Percentiles rank a stretch among this genome's conserved stretches.
Conservation (phyloP, 768 basidiomycete genomes). For the Phanerodontia chrysosporium region DNA sequence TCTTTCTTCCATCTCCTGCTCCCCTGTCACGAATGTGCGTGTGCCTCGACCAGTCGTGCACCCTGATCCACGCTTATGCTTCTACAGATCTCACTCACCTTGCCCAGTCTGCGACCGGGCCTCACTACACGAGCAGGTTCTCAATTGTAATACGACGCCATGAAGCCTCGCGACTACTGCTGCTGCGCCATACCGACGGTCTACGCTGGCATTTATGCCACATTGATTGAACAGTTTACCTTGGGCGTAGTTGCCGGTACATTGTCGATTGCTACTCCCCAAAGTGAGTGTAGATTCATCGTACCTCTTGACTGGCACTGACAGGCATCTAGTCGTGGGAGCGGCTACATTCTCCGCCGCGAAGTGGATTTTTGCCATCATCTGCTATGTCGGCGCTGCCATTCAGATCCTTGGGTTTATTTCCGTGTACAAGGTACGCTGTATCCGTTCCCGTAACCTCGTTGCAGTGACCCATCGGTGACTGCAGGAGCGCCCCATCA, state of each 20-base stretch:
- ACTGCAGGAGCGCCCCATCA: slow-evolving; percentile 56
- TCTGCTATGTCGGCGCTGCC: slow-evolving; percentile 73
- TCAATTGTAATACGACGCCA: slow-evolving; percentile 48
- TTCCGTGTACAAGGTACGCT: slow-evolving; percentile 70
- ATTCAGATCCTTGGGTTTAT: slow-evolving; percentile 83
- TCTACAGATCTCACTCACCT: neutral
- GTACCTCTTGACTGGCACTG: slow-evolving; percentile 1
- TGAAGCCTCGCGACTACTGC: slow-evolving; percentile 85
- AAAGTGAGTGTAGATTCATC: slow-evolving; percentile 47
- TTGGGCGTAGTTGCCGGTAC: slow-evolving; percentile 65
- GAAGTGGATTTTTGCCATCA: slow-evolving; percentile 63
- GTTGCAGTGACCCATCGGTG: neutral
- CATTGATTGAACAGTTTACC: slow-evolving; percentile 72
- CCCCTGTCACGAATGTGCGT: neutral
- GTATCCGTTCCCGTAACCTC: neutral
- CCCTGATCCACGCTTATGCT: too few relatives aligned
- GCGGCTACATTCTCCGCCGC: slow-evolving; percentile 79
- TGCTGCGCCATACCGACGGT: slow-evolving; percentile 90
- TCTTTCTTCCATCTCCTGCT: slow-evolving; percentile 2
- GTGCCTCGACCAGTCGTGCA: neutral
- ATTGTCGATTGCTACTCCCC: slow-evolving; percentile 71
- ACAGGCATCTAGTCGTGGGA: slow-evolving; percentile 65
- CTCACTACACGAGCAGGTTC: slow-evolving; percentile 14
- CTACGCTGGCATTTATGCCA: slow-evolving; percentile 85
- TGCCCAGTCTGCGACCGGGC: slow-evolving; percentile 10